phyloP scores from a whole-genome alignment of 129 eudicot genomes.

The Heracleum sosnowskyi region DNA sequence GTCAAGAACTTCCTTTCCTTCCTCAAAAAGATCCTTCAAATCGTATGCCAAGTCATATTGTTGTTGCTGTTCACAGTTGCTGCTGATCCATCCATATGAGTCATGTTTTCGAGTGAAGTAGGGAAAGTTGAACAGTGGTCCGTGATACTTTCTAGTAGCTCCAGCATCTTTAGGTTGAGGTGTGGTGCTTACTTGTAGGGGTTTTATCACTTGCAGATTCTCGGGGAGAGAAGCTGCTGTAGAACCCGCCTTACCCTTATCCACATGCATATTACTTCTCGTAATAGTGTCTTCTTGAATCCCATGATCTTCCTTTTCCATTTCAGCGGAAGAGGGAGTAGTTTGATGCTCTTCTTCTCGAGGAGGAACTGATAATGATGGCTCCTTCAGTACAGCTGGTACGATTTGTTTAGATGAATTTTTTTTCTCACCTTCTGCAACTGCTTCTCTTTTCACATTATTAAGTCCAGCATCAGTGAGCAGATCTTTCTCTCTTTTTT shows the following conservation, averaged over 20 bases:
- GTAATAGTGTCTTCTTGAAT: slow-evolving; percentile 28
- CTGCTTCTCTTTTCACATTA: slow-evolving; percentile 37
- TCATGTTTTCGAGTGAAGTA: slow-evolving; percentile 88
- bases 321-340: slow-evolving; percentile 34
- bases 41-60: slow-evolving; percentile 78
- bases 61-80: slow-evolving; percentile 65
- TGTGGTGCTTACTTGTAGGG: slow-evolving; percentile 36
- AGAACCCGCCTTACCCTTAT: slow-evolving; percentile 70
- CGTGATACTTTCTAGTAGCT: slow-evolving; percentile 66
- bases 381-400: slow-evolving; percentile 36
- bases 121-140: slow-evolving; percentile 91
- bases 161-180: slow-evolving; percentile 34
- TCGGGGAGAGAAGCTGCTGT: slow-evolving; percentile 35
- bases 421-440: slow-evolving; percentile 42
- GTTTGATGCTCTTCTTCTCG: slow-evolving; percentile 52
- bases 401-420: slow-evolving; percentile 27
- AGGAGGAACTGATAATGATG: slow-evolving; percentile 23
- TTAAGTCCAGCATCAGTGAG: slow-evolving; percentile 22
- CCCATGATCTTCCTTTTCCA: slow-evolving; percentile 45
- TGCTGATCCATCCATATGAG: slow-evolving; percentile 63
- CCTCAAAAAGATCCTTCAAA: slow-evolving; percentile 64
- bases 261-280: slow-evolving; percentile 34
- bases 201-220: slow-evolving; percentile 44
- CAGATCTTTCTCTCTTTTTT: too few species aligned
- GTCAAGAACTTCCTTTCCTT: slow-evolving; percentile 53